Evolutionary conservation across 345 rosid species (phyloP).

Genomic region (Lepidium africanum): DNA sequence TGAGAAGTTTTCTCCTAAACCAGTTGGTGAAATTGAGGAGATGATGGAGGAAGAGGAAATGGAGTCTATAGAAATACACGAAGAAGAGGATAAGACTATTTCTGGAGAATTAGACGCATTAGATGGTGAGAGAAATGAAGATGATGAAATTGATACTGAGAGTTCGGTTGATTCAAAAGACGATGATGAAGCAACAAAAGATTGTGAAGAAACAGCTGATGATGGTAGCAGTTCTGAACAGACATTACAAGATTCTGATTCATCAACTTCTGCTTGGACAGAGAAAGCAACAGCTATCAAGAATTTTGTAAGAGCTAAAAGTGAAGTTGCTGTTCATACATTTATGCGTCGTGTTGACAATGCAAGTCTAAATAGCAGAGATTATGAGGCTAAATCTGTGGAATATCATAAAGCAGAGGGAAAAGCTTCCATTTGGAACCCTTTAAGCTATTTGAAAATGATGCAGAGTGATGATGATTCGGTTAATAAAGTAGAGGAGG

Average conservation of each 20-base stretch:
- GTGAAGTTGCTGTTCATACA: constrained; percentile 54
- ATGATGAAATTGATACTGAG: constrained; percentile 14
- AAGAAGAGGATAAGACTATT: neutral
- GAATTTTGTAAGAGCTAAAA: constrained; percentile 58
- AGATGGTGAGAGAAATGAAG: constrained; percentile 19
- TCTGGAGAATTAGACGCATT: neutral
- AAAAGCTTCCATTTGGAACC: constrained; percentile 52
- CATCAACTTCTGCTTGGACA: constrained; percentile 48
- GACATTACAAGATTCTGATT: constrained; percentile 25
- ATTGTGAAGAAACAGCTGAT: constrained; percentile 20
- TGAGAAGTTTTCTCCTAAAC: neutral
- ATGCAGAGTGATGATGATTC: constrained; percentile 38
- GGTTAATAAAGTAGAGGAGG: constrained; percentile 23
- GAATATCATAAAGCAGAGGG: constrained; percentile 34
- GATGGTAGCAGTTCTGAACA: constrained; percentile 22
- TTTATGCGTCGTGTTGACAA: constrained; percentile 39
- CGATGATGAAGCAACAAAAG: constrained; percentile 23
- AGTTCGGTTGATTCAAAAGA: constrained; percentile 14
- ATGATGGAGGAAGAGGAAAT: constrained; percentile 20
- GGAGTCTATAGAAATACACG: constrained; percentile 19
- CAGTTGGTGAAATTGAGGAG: neutral
- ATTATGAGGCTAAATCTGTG: constrained; percentile 27
- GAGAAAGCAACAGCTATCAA: constrained; percentile 60
- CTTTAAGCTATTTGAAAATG: constrained; percentile 47
- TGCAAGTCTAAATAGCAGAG: constrained; percentile 15